These are phyloP conservation scores for Durotheca rogersii DNA, from an alignment of 495 filamentous ascomycete genomes.

Conservation along the genomic window DNA sequence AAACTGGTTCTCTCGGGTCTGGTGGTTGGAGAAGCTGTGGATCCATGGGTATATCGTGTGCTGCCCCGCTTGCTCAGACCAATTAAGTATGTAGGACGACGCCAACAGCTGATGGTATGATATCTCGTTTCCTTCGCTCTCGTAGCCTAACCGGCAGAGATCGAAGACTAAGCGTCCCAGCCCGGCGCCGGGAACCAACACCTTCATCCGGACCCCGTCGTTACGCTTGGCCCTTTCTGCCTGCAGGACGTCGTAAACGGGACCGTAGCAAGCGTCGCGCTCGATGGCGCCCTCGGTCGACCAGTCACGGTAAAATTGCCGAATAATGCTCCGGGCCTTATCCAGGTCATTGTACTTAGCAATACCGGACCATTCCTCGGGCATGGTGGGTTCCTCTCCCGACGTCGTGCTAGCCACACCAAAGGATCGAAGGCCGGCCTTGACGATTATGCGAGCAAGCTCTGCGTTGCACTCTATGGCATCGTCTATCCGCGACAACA, in stretches of 20 bases:
- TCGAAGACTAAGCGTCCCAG: conserved; percentile 81
- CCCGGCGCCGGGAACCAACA: conserved; percentile 80
- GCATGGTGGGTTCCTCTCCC: conserved; percentile 29
- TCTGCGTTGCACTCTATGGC: conserved; percentile 88
- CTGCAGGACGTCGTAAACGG: conserved; percentile 64
- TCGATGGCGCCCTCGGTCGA: conserved; percentile 73
- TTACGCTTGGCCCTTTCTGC: conserved; percentile 49
- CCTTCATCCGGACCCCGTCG: conserved; percentile 41
- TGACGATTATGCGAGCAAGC: conserved; percentile 73
- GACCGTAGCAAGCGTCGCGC: conserved; percentile 70
- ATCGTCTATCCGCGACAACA: conserved; percentile 74
- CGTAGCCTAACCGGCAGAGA: conserved; percentile 70
- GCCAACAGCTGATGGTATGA: conserved; percentile 91
- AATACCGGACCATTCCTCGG: conserved; percentile 60
- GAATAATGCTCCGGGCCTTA: conserved; percentile 85
- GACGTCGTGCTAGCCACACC: conserved; percentile 39
- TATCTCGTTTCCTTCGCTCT: conserved; percentile 89
- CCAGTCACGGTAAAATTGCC: conserved; percentile 97
- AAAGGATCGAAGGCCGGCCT: conserved; percentile 65
- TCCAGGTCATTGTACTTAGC: conserved; percentile 73
- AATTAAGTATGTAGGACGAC: conserved; percentile 82
- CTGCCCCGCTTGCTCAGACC: conserved; percentile 40
- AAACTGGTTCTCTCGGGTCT: conserved; percentile 68
- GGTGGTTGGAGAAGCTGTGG: conserved; percentile 77
- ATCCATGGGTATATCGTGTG: conserved; percentile 81